Base-by-base conservation (phyloP, 2,329 filamentous ascomycete genomes). In the Ceratocystis lukuohia region DNA sequence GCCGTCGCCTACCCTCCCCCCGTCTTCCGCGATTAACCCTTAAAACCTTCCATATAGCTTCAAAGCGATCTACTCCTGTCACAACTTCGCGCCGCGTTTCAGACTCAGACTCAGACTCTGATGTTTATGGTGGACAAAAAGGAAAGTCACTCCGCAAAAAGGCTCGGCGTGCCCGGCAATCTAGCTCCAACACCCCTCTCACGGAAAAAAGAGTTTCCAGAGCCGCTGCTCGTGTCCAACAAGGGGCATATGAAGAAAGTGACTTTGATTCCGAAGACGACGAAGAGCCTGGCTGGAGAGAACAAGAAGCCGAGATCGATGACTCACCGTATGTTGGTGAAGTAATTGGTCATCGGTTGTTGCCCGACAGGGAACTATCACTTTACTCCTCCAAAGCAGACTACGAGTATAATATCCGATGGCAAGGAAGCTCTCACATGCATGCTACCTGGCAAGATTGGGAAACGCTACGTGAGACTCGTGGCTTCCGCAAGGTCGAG, bases 371-470 rank as follows among this genome's bases (percentile, higher is more conserved):
- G 61, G 84, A 83, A 69, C 75, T 84, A 67, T 76, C 80, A 15
- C 78, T 79, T 66, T 86, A 89, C 61, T 74, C 80, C 1, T 80
- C 76, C 28, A 80, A 82, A 70, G 84, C 91, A 65, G 89, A 96
- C 73, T 96, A 94, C 71, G 91, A 97, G 72, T 99, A 81, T 71
- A 84, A 87, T 76, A 91, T 99, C 76, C 99, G 99, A 78, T 99
- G 95, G 94, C 90, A 96, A 76, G 90, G 88, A 70, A 90, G 91
- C 76, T 96, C 94, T 10, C 91, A 99, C 74, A 87, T 96, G 71
- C 94, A 99, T 77, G 89, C 95, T 66, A 96, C 91, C 0, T 99
- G 94, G 93, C 92, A 97, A 75, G 87, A 86, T 0, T 87, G 87
- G 68, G 86, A 89, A 66, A 83, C 80, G 22, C 83, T 96, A 33